Percentiles rank a stretch among this genome's conserved stretches.
These are phyloP conservation scores for Pseudogymnoascus sp. DNA, from an alignment of 2,329 filamentous ascomycete species.

Conservation along the genomic window DNA sequence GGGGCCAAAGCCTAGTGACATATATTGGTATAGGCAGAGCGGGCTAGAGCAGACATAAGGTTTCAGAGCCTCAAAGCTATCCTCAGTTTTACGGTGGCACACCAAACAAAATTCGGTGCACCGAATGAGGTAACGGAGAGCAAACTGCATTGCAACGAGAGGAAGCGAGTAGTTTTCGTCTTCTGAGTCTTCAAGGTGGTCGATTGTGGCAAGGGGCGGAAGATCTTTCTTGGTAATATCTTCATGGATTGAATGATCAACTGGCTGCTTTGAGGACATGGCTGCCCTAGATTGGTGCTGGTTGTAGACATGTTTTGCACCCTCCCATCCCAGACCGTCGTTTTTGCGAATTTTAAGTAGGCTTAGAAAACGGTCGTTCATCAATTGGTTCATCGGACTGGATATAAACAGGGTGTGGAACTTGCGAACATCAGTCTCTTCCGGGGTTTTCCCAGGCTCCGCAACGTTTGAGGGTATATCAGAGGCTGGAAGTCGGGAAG, in stretches of 20 bases:
- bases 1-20: constrained; percentile 75
- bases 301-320: constrained; percentile 39
- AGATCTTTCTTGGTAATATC: constrained; percentile 16
- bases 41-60: constrained; percentile 68
- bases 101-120: constrained; percentile 84
- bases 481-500: constrained; percentile 9
- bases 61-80: constrained; percentile 58
- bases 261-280: constrained; percentile 15
- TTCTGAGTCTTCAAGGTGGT: constrained; percentile 26
- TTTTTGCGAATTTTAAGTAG: constrained; percentile 51
- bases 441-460: constrained; percentile 8
- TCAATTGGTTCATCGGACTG: constrained; percentile 56
- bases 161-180: constrained; percentile 39
- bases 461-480: constrained; percentile 12
- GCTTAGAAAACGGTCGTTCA: constrained; percentile 55
- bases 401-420: constrained; percentile 61
- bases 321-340: constrained; percentile 53
- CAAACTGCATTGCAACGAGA: constrained; percentile 61
- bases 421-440: constrained; percentile 22
- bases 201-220: constrained; percentile 23
- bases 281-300: constrained; percentile 22
- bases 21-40: constrained; percentile 81
- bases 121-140: constrained; percentile 64
- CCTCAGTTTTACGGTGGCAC: constrained; percentile 62
- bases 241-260: constrained; percentile 15